Base-by-base conservation (phyloP, 1,284 basidiomycete genomes). In the Trametes pubescens region DNA sequence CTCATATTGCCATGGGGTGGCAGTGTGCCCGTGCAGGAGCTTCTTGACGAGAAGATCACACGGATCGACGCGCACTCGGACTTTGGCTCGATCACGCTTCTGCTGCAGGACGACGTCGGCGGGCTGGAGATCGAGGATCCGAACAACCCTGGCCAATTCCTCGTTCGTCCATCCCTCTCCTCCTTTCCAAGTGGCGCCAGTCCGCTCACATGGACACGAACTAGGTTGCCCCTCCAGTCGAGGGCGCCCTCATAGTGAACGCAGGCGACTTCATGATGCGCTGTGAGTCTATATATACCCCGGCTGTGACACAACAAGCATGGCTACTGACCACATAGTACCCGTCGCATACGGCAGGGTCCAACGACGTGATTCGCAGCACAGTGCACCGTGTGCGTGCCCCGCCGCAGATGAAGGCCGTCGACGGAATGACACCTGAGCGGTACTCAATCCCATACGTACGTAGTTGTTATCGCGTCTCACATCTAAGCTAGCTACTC, bases 111-210 rank as follows among this genome's bases (percentile, higher is more conserved):
- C 67, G 76, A 82, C 21, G 79, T 83, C 5, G 86, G 87, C 3
- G 87, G 88, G 0, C 77, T 89, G 7, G 86, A 90, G 69, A 82
- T 88, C 0, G 85, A 89, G 72, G 80, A 85, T 69, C 84, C 85
- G 0, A 74, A 78, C 11, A 67, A 71, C 9, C 81, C 83, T 1
- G 85, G 83, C 2, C 64, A 69, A 1, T 88, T 86, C 69, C 72
- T 77, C 47, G 83, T 82, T 57, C 34, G 61, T 53, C 16, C 52
- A 35, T 43, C 24, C 35, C 1, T 18, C 51, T 11, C 52, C 37
- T 40, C 49, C 13, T 21, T n/a, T 32, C 29, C 2, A 21, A 18
- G 22, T 18, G 9, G 2, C 11, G n/a, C n/a, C n/a, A 22, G 6
- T 10, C 4, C 51, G n/a, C 4, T 4, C 34, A 5, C n/a, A 37